These are phyloP conservation scores for Cyclaneusma minus DNA, from an alignment of 2,329 filamentous ascomycete genomes.

Conservation along the genomic window DNA sequence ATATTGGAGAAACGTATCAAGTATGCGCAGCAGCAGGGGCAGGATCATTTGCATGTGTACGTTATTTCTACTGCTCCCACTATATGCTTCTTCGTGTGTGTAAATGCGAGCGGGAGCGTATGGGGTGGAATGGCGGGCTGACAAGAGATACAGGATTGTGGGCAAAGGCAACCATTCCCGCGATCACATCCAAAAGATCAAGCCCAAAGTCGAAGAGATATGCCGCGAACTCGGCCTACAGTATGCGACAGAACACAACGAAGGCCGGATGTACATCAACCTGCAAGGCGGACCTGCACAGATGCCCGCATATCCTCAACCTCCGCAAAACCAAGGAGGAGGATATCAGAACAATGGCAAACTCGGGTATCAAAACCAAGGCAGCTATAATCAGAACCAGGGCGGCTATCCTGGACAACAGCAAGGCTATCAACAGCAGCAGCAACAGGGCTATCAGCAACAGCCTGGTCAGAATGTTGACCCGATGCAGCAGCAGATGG, in stretches of 20 bases:
- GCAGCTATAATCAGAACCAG: conserved; percentile 25
- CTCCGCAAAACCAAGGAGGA: conserved; percentile 22
- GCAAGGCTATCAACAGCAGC: conserved; percentile 24
- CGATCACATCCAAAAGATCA: conserved; percentile 80
- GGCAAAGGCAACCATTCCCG: conserved; percentile 84
- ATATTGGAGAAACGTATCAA: conserved; percentile 77
- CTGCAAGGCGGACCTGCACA: conserved; percentile 55
- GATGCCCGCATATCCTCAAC: conserved; percentile 28
- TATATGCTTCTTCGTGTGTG: neutral
- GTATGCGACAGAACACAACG: conserved; percentile 77
- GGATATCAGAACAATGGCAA: conserved; percentile 27
- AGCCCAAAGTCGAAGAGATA: conserved; percentile 81
- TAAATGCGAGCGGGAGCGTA: no score
- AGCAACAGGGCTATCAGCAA: conserved; percentile 18
- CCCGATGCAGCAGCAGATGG: no score
- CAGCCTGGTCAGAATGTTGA: no score
- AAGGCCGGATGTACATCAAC: conserved; percentile 78
- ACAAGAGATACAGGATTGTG: conserved; percentile 46
- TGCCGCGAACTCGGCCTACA: conserved; percentile 71
- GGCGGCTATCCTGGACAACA: conserved; percentile 28
- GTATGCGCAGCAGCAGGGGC: conserved; percentile 56
- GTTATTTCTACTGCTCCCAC: conserved; percentile 11
- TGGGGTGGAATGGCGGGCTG: neutral
- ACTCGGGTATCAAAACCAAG: conserved; percentile 26
- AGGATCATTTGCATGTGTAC: conserved; percentile 72